Conservation (phyloP, 108 stramenopile genomes). For the Pelagomonas calceolata region DNA sequence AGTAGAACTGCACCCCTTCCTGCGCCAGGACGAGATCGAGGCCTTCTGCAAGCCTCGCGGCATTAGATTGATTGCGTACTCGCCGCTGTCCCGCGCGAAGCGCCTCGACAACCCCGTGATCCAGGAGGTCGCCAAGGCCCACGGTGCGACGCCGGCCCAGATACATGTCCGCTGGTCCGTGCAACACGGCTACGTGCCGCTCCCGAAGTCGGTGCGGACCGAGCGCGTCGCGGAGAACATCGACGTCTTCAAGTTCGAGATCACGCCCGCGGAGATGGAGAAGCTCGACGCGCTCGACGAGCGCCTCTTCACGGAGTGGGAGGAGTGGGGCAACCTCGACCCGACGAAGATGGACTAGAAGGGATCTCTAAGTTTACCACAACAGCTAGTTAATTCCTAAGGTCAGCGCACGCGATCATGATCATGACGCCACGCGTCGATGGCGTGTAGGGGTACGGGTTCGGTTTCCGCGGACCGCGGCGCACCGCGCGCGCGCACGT, state of each 20-base stretch:
- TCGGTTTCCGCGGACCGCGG: too few relatives aligned
- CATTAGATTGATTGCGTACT: too few relatives aligned
- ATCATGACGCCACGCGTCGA: too few relatives aligned
- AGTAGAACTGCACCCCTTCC: slow-evolving; percentile 30
- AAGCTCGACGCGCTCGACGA: slow-evolving; percentile 49
- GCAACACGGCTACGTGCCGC: slow-evolving; percentile 57
- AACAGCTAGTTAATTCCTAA: too few relatives aligned
- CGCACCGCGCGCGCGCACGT: too few relatives aligned
- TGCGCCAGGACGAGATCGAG: slow-evolving; percentile 14
- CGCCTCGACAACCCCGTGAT: too few relatives aligned
- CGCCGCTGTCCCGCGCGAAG: too few relatives aligned
- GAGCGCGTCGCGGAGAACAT: slow-evolving; percentile 54
- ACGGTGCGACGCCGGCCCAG: slow-evolving; percentile 66
- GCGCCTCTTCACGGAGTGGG: slow-evolving; percentile 31
- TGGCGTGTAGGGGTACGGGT: too few relatives aligned
- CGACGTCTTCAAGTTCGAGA: slow-evolving; percentile 60
- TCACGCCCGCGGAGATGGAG: slow-evolving; percentile 49
- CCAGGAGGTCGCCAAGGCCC: too few relatives aligned
- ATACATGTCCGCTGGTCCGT: slow-evolving; percentile 58
- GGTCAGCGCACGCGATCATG: too few relatives aligned
- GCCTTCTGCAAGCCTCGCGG: slow-evolving; percentile 14
- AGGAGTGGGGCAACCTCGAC: slow-evolving; percentile 55
- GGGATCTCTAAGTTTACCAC: too few relatives aligned
- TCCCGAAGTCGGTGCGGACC: slow-evolving; percentile 46
- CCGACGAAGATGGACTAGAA: too few relatives aligned